These are phyloP conservation scores for Westerdykella sp. DNA, from an alignment of 2,329 filamentous ascomycete genomes.

Conservation along the genomic window DNA sequence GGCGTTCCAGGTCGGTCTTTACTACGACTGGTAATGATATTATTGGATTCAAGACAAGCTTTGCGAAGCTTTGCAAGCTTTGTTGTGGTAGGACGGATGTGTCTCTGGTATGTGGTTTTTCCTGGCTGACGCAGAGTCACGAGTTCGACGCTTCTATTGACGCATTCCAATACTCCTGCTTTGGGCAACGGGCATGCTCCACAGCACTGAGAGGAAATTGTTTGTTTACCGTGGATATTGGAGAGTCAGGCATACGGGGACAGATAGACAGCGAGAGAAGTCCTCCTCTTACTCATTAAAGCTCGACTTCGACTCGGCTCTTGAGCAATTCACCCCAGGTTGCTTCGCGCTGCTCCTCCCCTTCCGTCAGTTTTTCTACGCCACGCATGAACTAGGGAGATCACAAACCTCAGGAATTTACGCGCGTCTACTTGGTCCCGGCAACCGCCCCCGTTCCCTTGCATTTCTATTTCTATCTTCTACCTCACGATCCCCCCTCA, in stretches of 20 bases:
- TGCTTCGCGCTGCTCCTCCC: not conserved
- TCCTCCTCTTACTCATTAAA: too few species aligned
- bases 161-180: not conserved
- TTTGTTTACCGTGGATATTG: too few species aligned
- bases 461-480: conserved; percentile 2
- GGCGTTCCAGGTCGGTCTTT: not conserved
- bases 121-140: not conserved
- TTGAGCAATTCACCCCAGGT: too few species aligned
- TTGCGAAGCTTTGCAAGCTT: not conserved
- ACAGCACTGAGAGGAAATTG: too few species aligned
- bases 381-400: too few species aligned
- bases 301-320: too few species aligned
- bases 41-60: not conserved
- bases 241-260: too few species aligned
- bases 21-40: not conserved
- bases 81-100: not conserved
- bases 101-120: too few species aligned
- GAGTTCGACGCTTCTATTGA: not conserved
- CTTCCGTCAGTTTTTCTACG: not conserved
- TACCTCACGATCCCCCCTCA: not conserved
- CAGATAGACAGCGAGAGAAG: too few species aligned
- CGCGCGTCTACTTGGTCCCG: conserved; percentile 12
- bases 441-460: conserved; percentile 8
- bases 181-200: too few species aligned
- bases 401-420: conserved; percentile 19